These are phyloP conservation scores for Zangia roseola DNA, from an alignment of 768 basidiomycete species.

Conservation along the genomic window DNA sequence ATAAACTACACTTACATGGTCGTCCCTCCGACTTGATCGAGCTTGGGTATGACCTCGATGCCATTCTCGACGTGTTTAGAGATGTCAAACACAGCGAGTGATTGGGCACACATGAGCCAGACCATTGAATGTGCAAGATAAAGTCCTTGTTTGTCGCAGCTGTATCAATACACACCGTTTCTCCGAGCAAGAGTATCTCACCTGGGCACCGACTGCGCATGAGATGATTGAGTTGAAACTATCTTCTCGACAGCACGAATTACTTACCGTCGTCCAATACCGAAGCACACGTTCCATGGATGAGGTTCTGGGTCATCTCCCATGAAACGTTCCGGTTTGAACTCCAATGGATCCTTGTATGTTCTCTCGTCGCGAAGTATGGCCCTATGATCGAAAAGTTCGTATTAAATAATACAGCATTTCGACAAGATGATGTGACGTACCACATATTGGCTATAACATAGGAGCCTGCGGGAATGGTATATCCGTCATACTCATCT, in stretches of 20 bases:
- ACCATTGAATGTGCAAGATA: constrained; percentile 26
- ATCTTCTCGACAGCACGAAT: fast-evolving
- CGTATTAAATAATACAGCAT: background rate
- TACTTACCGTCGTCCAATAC: constrained; percentile 16
- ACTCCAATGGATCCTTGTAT: constrained; percentile 19
- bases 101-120: constrained; percentile 28
- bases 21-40: constrained; percentile 27
- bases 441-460: constrained; percentile 21
- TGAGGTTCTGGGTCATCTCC: constrained; percentile 15
- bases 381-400: constrained; percentile 5
- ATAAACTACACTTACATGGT: constrained; percentile 3
- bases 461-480: constrained; percentile 18
- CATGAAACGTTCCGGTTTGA: constrained; percentile 24
- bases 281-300: constrained; percentile 14
- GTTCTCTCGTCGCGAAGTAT: constrained; percentile 18
- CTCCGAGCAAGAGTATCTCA: background rate
- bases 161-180: too few relatives aligned
- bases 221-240: background rate
- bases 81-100: constrained; percentile 46
- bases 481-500: constrained; percentile 20
- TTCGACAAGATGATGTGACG: background rate
- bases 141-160: constrained; percentile 15
- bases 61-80: constrained; percentile 40
- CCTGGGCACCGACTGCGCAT: constrained; percentile 13
- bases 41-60: constrained; percentile 43